Base-by-base conservation (phyloP, 768 basidiomycete species). In the Suillus occidentalis region DNA sequence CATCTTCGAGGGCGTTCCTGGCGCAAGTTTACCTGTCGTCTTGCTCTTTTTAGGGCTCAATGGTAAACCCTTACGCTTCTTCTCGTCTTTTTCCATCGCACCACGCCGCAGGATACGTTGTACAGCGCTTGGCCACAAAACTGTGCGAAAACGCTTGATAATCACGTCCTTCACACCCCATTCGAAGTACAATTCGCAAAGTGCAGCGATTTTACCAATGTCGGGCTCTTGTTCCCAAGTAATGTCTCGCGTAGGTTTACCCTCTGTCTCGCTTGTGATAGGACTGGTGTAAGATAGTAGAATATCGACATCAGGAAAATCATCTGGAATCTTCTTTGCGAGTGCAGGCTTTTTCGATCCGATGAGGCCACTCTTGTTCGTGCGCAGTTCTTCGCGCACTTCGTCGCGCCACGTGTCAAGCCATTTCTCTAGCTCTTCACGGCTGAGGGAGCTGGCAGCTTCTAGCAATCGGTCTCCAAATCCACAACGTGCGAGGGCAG, bases 161-260 rank as follows among this genome's bases (percentile, higher is more conserved):
- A 97, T 92, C 3, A 87, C 81, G 57, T 93, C 90, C 69, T 83
- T 88, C 59, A 92, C 88, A 0, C 95, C 95, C 95, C 95, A 97
- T 72, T 96, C 95, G 67, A 97, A 97, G 73, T 89, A 91, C 56
- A 88, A 82, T 75, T 97, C 95, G 78, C 94, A 96, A 4, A 89
- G 81, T 12, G 79, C 84, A 0, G 95, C 94, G 18, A 96, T 84
- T 62, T 84, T 86, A 18, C 83, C 84, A 1, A 93, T 78, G 68
- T 90, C 86, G 0, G 90, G 89, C 65, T 94, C 91, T 61, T 76
- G 72, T 40, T 72, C 71, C 85, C 85, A 87, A 20, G 78, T 82
- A 2, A 80, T 73, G 79, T 83, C 84, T 70, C 62, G 58, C 61
- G 31, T 62, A 0, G 78, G 82, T 60, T 80, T 75, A 14, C 85